Base-by-base conservation (phyloP, 805 yeast species). In the Candida orba region DNA sequence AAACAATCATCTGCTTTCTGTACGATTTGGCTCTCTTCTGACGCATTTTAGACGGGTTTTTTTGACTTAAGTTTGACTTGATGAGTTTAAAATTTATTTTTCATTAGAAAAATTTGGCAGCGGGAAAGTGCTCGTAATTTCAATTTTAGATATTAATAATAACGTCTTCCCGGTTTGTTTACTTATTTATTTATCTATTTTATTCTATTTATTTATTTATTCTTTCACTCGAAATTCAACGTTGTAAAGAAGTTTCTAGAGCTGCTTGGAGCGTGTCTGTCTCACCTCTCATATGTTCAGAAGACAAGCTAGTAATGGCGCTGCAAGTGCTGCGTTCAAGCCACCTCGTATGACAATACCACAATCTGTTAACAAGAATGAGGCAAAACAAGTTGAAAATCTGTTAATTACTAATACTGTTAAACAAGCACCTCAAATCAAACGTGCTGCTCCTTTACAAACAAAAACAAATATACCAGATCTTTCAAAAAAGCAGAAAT, bases 11-110 rank as follows among this genome's bases (percentile, higher is more conserved):
- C 63, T 87, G 96, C 71, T 91, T 91, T 63, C 91, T 81, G 65
- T 93, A 93, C 1, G 93, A 73, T 64, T 91, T 91, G 42, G 97
- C 95, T 66, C 99, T 76, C 65, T 90, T 91, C 67, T 91, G 96
- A 73, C 95, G 88, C 99, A 91, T 91, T 30, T 47, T 63, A 4
- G 22, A 17, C 12, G 4, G 39, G 4, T 35, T n/a, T 7, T 13
- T 15, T 17, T 17, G 6, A 33, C 9, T 8, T 18, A 17, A 8
- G 17, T n/a, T 20, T n/a, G 20, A 24, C 4, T 29, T 22, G 37
- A 40, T 34, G 42, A 35, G 34, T 15, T 27, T 17, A 6, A 25
- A 12, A 25, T 8, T 3, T 9, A 27, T 27, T 6, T 27, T 27
- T 10, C 13, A 9, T 5, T 27, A 27, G 13, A 27, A 27, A 18